Base-by-base conservation (phyloP, 495 filamentous ascomycete species). In the Cercophora samala region DNA sequence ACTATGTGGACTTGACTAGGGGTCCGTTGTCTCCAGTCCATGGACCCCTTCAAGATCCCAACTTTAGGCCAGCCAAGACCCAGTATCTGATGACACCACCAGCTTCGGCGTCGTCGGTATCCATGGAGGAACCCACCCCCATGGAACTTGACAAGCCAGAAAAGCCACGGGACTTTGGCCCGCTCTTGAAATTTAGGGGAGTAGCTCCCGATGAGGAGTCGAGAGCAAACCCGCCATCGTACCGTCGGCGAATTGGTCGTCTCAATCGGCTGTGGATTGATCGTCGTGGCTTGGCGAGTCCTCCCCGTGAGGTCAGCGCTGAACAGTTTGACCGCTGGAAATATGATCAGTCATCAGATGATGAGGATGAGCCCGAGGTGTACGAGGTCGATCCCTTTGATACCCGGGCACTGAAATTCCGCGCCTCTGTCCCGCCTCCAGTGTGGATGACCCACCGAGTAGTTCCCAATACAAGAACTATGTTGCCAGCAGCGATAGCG, bases 51-150 rank as follows among this genome's bases (percentile, higher is more conserved):
- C 93, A 89, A 77, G 75, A 79, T 65, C 65, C 73, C 58, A 79
- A 76, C 67, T 84, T 83, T 63, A 89, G 93, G 68, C 87, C 88
- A 64, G 93, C 92, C 60, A 92, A 90, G 71, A 91, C 89, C 26
- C 87, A 92, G 55, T 93, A 93, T 75, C 78, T 93, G 68, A 91
- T 93, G 72, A 96, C 93, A 23, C 93, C 93, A 17, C 93, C 93
- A 63, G 88, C 91, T 37, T 92, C 91, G 66, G 87, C 88, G 63
- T 87, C 89, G 54, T 90, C 89, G 11, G 89, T 85, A 64, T 85
- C 86, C 62, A 60, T 79, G 67, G 83, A 84, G 52, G 85, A 75
- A 66, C 75, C 77, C 32, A 74, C 62, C 53, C 75, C 68, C 11
- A 75, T 75, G 76, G 75, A 77, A 51, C 72, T 72, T 68, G 80